Evolutionary conservation across 225 moss, liverwort and hornwort species (phyloP), one percentile per base, ranked within the genome.

Genomic region (Anthoceros angustus): DNA sequence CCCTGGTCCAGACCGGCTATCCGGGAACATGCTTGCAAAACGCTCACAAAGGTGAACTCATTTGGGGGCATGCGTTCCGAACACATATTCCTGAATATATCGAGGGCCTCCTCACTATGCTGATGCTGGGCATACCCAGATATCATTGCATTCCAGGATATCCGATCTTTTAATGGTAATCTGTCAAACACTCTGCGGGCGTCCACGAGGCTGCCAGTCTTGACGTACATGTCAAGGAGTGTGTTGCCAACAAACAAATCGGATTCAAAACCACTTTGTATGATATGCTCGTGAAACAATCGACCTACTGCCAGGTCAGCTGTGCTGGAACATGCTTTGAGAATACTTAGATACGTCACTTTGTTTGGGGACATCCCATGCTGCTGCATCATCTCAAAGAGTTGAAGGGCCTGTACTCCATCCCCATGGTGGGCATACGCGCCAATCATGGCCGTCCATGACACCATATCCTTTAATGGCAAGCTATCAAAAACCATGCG

Each of bases 221-320:
- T 55, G 6, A 23, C 55, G 23, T 55, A 55, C 55, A 55, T 55
- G 55, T 55, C 23, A 18, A 55, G 18, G 55, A 55, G 55, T 0
- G 55, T 55, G 55, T 55, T 55, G 55, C n/a, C 55, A 55, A 55
- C 55, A 55, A 55, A 55, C 23, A 55, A 0, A 55, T 55, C 55
- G 23, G 55, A 7, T 55, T 55, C 55, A 18, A 55, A 15, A 18
- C n/a, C 23, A 23, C 55, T 55, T 15, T 23, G 18, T 23, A 7
- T 55, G 55, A 55, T 55, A 5, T n/a, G 55, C 1, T 9, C 55
- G 14, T 55, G 55, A 23, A 9, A 18, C 55, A 55, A 11, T 23
- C 23, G 18, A 55, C 55, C 55, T 0, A 18, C 23, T 55, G n/a
- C 55, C 55, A 55, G 55, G 55, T 55, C 55, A 18, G 18, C 4